Base-by-base conservation (phyloP, 2,329 filamentous ascomycete species). In the Aspergillus viridinutans region DNA sequence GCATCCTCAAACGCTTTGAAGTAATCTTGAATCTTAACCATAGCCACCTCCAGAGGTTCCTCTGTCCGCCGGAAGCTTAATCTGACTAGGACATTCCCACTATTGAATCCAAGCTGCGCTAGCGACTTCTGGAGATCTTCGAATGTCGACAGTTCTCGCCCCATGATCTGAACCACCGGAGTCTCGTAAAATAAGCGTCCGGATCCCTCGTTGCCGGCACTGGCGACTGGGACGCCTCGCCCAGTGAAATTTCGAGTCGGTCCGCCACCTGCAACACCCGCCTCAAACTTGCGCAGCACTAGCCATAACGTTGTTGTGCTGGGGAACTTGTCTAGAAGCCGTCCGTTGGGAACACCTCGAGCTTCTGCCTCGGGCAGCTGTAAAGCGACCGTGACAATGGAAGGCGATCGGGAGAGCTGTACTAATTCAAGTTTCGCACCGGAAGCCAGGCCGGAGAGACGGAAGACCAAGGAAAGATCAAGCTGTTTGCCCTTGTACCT, bases 391-490 rank as follows among this genome's bases (percentile, higher is more conserved):
- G 89, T 92, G 55, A 99, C 88, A 50, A 89, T 88, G 1, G 90
- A 88, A 0, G 92, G 89, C 0, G 92, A 94, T 56, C 90, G 90
- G 49, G 92, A 94, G 58, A 89, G 87, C 69, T 90, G 87, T 23
- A 97, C 88, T 51, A 99, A 89, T 70, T 97, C 92, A 57, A 99
- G 85, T 71, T 95, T 96, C 58, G 94, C 93, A 60, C 94, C 94
- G 40, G 90, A 84, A 12, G 83, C 81, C 5, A 99, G 86, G 51
- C 92, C 90, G 4, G 92, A 89, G 28, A 93, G 85, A 50, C 93
- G 87, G 71, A 92, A 90, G 45, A 90, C 88, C 55, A 91, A 83
- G 6, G 92, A 93, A 8, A 99, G 83, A 68, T 97, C 92, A 57
- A 99, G 80, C 35, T 85, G 81, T 70, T 93, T 96, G 74, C 93